phyloP scores from a whole-genome alignment of 2,329 filamentous ascomycete species.

The Colletotrichum brevisporum region DNA sequence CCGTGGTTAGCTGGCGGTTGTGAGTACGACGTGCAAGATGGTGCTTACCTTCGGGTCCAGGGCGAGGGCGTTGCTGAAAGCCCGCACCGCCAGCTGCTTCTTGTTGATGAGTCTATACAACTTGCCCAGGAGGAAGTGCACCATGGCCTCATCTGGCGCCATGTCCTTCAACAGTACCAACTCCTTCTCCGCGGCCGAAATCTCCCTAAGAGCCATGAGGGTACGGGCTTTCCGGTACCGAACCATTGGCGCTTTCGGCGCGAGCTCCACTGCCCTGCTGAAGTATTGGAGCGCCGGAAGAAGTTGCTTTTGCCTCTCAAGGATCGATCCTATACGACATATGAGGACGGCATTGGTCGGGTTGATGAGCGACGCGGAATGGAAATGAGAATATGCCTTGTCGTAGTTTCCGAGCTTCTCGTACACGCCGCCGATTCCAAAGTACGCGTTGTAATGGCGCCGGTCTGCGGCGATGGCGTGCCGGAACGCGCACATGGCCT shows the following conservation, averaged over 20 bases:
- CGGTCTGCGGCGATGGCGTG: conserved; percentile 87
- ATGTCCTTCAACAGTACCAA: conserved; percentile 90
- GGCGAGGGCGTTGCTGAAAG: conserved; percentile 95
- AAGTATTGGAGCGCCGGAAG: conserved; percentile 86
- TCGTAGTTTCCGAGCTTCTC: conserved; percentile 93
- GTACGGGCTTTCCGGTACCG: conserved; percentile 94
- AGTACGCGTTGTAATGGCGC: conserved; percentile 98
- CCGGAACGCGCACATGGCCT: conserved; percentile 89
- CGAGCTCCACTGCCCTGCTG: conserved; percentile 83
- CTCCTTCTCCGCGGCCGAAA: conserved; percentile 83
- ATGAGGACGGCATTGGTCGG: conserved; percentile 93
- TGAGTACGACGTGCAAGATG: background rate
- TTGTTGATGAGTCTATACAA: conserved; percentile 81
- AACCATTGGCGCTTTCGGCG: conserved; percentile 84
- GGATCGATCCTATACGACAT: conserved; percentile 90
- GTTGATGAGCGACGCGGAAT: conserved; percentile 89
- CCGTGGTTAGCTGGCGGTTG: conserved; percentile 30
- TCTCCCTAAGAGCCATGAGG: conserved; percentile 80
- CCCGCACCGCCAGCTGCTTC: conserved; percentile 85
- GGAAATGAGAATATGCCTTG: conserved; percentile 92
- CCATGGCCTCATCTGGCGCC: conserved; percentile 93
- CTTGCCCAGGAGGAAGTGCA: conserved; percentile 94
- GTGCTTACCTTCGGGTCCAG: conserved; percentile 92
- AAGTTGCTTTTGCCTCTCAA: conserved; percentile 90
- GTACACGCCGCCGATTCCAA: conserved; percentile 86